Base-by-base conservation (phyloP, 192 early-diverging fungal species). In the Mortierella claussenii region DNA sequence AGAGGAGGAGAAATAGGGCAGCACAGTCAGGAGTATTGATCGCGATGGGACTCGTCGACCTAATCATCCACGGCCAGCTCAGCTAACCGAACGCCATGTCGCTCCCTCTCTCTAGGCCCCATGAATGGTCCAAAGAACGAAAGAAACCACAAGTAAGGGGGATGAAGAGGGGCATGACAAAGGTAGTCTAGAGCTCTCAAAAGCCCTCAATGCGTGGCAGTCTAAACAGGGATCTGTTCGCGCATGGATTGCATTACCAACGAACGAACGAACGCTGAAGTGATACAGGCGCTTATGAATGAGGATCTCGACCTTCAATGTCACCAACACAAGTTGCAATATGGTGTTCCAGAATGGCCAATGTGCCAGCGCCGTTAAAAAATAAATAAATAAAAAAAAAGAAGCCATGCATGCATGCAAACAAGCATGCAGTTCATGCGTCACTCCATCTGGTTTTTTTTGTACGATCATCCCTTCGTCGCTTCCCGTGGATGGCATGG, bases 211-310 rank as follows among this genome's bases (percentile, higher is more conserved):
- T 59, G 56, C 43, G 46, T 59, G 24, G 43, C 28, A 46, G 43
- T 18, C 36, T 54, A 23, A 40, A 23, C 36, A 55, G 54, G 54
- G 54, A 55, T 55, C n/a, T 27, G 31, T n/a, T 54, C 34, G 21
- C 33, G 20, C 36, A 18, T 40, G 18, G 34, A 55, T 55, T 55
- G 36, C 34, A 55, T 42, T 55, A 55, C 5, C 15, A 49, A 40
- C 7, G 33, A 18, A 40, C 8, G n/a, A 18, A 18, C 26, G 54
- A 42, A 9, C 8, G 4, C 7, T n/a, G 7, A 55, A 18, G 32
- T 4, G 5, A 20, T 18, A 6, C 31, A n/a, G n/a, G n/a, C n/a
- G n/a, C n/a, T n/a, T n/a, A n/a, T n/a, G n/a, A n/a, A n/a, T n/a
- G n/a, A n/a, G n/a, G n/a, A n/a, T n/a, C n/a, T n/a, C n/a, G n/a